Base-by-base conservation (phyloP, 2,329 filamentous ascomycete genomes). In the Paraphoma sp. region DNA sequence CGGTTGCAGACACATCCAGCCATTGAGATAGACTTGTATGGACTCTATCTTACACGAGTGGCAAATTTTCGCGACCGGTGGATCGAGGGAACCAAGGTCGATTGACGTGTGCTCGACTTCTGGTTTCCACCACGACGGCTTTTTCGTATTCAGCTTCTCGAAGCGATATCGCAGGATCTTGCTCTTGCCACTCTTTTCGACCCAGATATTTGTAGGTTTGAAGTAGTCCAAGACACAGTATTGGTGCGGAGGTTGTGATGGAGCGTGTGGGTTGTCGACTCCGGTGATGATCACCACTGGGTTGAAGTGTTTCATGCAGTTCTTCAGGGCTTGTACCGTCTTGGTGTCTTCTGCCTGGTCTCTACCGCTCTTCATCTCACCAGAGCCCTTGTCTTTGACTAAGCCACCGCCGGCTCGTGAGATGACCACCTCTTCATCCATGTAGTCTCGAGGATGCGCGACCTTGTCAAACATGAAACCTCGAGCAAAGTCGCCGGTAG, bases 161-260 rank as follows among this genome's bases (percentile, higher is more conserved):
- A 92, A 82, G 0, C 89, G 84, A 28, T 89, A 81, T 60, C 86
- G 87, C 63, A 84, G 82, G 82, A 81, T 79, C 1, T 71, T 74
- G 6, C 71, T 79, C 1, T 78, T 71, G 0, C 76, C 59, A 4
- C 77, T 77, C 56, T 80, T 82, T 64, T 93, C 90, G 10, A 76
- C 79, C 90, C 90, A 93, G 0, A 92, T 79, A 47, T 89, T 79
- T 0, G 88, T 89, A 11, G 90, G 79, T 47, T 87, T 85, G 70
- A 91, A 93, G 71, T 82, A 87, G n/a, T 81, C 88, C 42, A 93
- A 79, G 0, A 92, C 86, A 53, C 84, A 87, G 65, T 87, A 92
- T 0, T 82, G 77, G 54, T 88, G 80, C 0, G 84, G 83, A 7
- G 88, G 77, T 28, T 79, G 76, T 1, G 80, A 81, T 0, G 80